phyloP scores from a whole-genome alignment of 2,329 filamentous ascomycete genomes.

The Fusarium sp. region DNA sequence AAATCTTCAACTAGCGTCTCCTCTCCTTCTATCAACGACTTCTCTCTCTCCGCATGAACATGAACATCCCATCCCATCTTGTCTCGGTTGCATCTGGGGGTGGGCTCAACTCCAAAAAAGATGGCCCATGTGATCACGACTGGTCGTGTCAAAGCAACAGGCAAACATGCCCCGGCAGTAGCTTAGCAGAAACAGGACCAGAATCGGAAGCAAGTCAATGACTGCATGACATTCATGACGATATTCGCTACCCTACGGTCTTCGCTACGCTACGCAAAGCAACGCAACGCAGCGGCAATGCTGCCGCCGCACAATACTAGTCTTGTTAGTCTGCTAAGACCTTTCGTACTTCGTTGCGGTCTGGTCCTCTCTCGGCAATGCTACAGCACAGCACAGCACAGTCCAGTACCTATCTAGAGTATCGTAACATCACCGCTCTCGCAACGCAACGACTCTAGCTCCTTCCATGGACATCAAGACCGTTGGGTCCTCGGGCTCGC shows the following conservation, averaged over 20 bases:
- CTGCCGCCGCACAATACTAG: slow-evolving; percentile 1
- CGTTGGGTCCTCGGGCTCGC: slow-evolving; percentile 30
- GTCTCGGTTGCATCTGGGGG: slow-evolving; percentile 36
- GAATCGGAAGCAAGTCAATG: slow-evolving; percentile 32
- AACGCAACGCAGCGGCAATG: slow-evolving; percentile 1
- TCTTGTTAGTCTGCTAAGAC: slow-evolving; percentile 11
- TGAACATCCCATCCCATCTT: slow-evolving; percentile 9
- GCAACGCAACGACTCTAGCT: slow-evolving; percentile 29
- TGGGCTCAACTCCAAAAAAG: slow-evolving; percentile 36
- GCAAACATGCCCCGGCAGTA: slow-evolving; percentile 33
- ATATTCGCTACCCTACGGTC: slow-evolving; percentile 18
- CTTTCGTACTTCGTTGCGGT: slow-evolving; percentile 19
- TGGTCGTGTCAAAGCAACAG: slow-evolving; percentile 34
- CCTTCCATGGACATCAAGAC: slow-evolving; percentile 34
- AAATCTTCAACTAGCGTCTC: neutral
- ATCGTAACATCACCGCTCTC: slow-evolving; percentile 18
- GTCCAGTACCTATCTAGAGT: neutral
- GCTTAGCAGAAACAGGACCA: slow-evolving; percentile 12
- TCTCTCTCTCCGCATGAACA: slow-evolving; percentile 23
- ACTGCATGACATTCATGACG: slow-evolving; percentile 40
- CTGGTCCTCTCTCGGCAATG: slow-evolving; percentile 15
- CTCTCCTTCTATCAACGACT: neutral
- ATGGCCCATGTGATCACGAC: slow-evolving; percentile 42
- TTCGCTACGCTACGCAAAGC: neutral
- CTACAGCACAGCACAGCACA: slow-evolving; percentile 5